Evolutionary conservation across 371 early-diverging fungal genomes (phyloP).

Genomic region (Capniomyces stellatus): DNA sequence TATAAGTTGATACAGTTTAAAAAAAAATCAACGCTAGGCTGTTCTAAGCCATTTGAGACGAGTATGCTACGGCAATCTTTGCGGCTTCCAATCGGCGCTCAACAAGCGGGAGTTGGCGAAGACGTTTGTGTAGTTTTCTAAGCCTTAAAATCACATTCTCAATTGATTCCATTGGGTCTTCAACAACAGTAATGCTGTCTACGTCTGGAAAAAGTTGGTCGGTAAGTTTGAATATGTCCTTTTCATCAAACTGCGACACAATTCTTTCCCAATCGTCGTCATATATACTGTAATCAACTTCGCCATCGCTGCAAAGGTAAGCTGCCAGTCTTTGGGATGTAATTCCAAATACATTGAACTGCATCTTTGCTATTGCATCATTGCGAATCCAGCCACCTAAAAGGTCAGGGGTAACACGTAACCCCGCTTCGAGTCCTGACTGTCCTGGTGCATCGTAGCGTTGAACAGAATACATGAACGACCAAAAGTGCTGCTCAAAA

Average conservation of each 20-base stretch:
- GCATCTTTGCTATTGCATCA: not conserved
- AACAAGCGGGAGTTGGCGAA: not conserved
- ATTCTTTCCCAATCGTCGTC: not conserved
- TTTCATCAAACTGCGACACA: not conserved
- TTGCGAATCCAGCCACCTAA: not conserved
- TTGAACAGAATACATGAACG: not conserved
- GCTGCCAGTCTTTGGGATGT: not conserved
- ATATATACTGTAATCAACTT: not conserved
- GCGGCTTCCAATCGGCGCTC: not conserved
- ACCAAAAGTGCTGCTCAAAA: constrained; percentile 2
- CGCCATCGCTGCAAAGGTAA: not conserved
- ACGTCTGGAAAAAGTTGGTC: not conserved
- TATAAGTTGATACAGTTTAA: no score
- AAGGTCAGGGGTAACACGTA: not conserved
- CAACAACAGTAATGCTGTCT: not conserved
- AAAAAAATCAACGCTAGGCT: no score
- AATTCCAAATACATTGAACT: not conserved
- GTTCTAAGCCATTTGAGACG: not conserved
- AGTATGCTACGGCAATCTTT: not conserved
- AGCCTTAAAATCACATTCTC: not conserved
- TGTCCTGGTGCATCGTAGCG: not conserved
- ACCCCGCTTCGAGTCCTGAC: not conserved
- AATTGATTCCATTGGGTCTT: not conserved
- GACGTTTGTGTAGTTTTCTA: not conserved
- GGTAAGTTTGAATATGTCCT: not conserved